A percentile compares a stretch with the other conserved stretches of the same genome.
Conservation (phyloP, 2,329 filamentous ascomycete species). For the Neoascochyta sp. region DNA sequence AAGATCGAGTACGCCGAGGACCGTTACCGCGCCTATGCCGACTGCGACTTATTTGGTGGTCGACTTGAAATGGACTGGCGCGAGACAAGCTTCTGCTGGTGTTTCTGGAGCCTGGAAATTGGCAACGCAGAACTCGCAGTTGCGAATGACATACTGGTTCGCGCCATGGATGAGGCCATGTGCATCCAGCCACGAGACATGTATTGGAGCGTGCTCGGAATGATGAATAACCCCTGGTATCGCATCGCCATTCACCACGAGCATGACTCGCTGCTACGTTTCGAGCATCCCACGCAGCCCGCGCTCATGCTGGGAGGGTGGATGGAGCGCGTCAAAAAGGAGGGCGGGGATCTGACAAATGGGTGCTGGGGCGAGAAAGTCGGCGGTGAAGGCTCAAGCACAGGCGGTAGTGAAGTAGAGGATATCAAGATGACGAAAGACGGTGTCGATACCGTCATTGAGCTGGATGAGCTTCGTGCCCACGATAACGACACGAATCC, state of each 20-base stretch:
- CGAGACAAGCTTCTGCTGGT: slow-evolving; percentile 85
- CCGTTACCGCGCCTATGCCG: slow-evolving; percentile 63
- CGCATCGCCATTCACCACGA: slow-evolving; percentile 72
- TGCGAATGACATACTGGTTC: slow-evolving; percentile 71
- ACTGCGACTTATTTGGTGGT: slow-evolving; percentile 70
- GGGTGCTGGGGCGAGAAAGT: slow-evolving; percentile 79
- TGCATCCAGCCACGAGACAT: slow-evolving; percentile 84
- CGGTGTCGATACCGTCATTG: slow-evolving; percentile 59
- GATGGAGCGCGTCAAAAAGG: slow-evolving; percentile 89
- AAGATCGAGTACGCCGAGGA: slow-evolving; percentile 82
- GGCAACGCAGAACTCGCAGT: slow-evolving; percentile 57
- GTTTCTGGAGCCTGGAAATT: slow-evolving; percentile 78
- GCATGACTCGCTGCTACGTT: slow-evolving; percentile 56
- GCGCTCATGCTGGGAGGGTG: slow-evolving; percentile 74
- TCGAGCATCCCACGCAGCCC: slow-evolving; percentile 86
- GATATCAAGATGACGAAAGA: slow-evolving; percentile 77
- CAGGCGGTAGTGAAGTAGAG: slow-evolving; percentile 50
- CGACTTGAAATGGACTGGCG: slow-evolving; percentile 76
- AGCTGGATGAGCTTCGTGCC: slow-evolving; percentile 66
- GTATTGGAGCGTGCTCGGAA: slow-evolving; percentile 93
- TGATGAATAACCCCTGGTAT: slow-evolving; percentile 99
- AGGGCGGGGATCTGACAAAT: slow-evolving; percentile 74
- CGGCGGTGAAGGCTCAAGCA: slow-evolving; percentile 48
- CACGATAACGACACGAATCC: slow-evolving; percentile 64
- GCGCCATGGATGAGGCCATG: slow-evolving; percentile 88